Conservation (phyloP, 2,329 filamentous ascomycete species). For the Chrysosphaeria jannelii region DNA sequence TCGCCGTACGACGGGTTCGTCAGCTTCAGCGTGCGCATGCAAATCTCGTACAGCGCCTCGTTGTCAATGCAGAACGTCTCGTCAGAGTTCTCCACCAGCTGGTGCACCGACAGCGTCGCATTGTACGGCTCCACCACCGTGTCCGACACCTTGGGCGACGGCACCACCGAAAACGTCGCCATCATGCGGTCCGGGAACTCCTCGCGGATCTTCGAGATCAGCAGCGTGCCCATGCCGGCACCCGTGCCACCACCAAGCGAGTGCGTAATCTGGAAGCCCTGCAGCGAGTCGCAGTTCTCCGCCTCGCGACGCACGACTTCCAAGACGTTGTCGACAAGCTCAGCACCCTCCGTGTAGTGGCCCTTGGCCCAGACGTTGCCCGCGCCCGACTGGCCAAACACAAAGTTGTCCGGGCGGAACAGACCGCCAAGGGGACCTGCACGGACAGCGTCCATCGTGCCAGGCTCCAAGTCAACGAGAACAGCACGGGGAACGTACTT, state of each 20-base stretch:
- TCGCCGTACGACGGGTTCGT: constrained; percentile 96
- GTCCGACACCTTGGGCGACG: constrained; percentile 97
- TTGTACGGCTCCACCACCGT: constrained; percentile 99
- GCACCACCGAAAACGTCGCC: constrained; percentile 97
- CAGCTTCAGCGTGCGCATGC: constrained; percentile 98
- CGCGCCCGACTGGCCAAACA: constrained; percentile 97
- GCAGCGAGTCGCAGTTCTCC: constrained; percentile 95
- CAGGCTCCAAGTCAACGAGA: constrained; percentile 96
- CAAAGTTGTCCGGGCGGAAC: constrained; percentile 99
- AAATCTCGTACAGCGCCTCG: constrained; percentile 99
- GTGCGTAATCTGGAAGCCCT: constrained; percentile 99
- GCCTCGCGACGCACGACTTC: constrained; percentile 97
- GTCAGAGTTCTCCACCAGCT: constrained; percentile 98
- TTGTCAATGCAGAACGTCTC: constrained; percentile 99
- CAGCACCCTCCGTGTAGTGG: constrained; percentile 98
- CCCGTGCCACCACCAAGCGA: constrained; percentile 98
- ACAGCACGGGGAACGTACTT: constrained; percentile 99
- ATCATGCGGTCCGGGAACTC: constrained; percentile 99
- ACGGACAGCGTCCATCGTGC: constrained; percentile 98
- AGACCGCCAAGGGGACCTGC: constrained; percentile 95
- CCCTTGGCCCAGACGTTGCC: constrained; percentile 99
- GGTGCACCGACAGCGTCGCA: constrained; percentile 93
- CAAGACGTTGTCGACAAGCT: constrained; percentile 92
- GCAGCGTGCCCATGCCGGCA: constrained; percentile 97
- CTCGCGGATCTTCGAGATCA: constrained; percentile 99